phyloP scores from a whole-genome alignment of 495 filamentous ascomycete species.

The Penicillium waksmanii region DNA sequence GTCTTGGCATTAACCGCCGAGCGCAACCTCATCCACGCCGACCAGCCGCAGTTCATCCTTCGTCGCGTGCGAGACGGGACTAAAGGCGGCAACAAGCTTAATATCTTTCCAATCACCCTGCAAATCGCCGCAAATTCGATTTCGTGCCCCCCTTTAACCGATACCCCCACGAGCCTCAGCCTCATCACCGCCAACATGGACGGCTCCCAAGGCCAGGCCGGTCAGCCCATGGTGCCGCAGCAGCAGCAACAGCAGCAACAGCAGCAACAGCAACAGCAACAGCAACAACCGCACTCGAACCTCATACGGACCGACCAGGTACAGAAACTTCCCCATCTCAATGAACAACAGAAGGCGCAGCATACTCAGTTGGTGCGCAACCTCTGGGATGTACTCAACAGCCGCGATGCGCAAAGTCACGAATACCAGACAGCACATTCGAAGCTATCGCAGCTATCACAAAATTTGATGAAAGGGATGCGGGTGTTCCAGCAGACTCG shows the following conservation, averaged over 20 bases:
- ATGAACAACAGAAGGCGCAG: conserved; percentile 64
- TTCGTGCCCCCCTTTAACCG: background rate
- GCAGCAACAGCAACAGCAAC: conserved; percentile 11
- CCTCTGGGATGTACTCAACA: conserved; percentile 65
- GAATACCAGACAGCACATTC: conserved; percentile 65
- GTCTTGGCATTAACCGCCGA: background rate
- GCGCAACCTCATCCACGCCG: background rate
- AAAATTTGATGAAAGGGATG: conserved; percentile 63
- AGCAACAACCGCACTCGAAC: conserved; percentile 39
- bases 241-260: conserved; percentile 37
- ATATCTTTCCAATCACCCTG: background rate
- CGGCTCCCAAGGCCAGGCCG: conserved; percentile 34
- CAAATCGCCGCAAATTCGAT: background rate
- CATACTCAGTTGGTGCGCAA: conserved; percentile 65
- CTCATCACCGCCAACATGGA: conserved; percentile 33
- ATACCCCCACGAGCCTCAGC: background rate
- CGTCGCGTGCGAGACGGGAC: conserved; percentile 1
- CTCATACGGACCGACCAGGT: conserved; percentile 58
- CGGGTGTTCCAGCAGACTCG: conserved; percentile 49
- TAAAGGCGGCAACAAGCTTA: background rate
- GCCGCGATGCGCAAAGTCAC: conserved; percentile 52
- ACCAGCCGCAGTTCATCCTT: conserved; percentile 1
- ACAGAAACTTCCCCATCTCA: conserved; percentile 52
- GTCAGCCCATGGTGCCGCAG: conserved; percentile 40
- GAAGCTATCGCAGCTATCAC: conserved; percentile 67